Percentiles rank a stretch among this genome's conserved stretches.
Conservation (phyloP, 371 early-diverging fungal genomes). For the Mucor saturninus region DNA sequence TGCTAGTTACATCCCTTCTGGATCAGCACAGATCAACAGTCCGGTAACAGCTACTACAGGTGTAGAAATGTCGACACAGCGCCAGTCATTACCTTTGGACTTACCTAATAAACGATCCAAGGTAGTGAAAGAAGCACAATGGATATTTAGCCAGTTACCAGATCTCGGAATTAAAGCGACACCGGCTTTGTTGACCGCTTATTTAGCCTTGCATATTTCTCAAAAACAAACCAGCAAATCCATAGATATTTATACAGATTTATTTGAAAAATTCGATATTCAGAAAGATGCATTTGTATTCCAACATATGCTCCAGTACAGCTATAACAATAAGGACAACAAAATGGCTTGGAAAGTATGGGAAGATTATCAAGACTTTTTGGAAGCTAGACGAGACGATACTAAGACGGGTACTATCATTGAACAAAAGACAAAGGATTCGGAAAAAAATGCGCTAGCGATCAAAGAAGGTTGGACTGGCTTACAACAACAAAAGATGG, state of each 20-base stretch:
- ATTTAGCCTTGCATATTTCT: conserved; percentile 60
- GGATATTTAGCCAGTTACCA: conserved; percentile 41
- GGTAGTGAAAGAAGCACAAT: conserved; percentile 50
- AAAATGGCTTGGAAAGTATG: conserved; percentile 60
- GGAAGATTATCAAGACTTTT: conserved; percentile 56
- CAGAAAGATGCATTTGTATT: conserved; percentile 64
- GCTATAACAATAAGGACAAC: conserved; percentile 52
- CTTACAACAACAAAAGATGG: conserved; percentile 36
- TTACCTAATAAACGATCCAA: conserved; percentile 45
- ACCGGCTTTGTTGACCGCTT: conserved; percentile 63
- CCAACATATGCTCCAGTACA: conserved; percentile 51
- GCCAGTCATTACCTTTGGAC: conserved; percentile 29
- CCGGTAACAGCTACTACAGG: conserved; percentile 1
- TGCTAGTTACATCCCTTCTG: conserved; percentile 49
- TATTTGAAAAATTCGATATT: conserved; percentile 48
- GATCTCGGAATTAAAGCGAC: conserved; percentile 43
- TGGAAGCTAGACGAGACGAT: conserved; percentile 33
- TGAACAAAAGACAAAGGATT: conserved; percentile 25
- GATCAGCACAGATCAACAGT: conserved; percentile 1
- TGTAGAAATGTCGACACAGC: conserved; percentile 9
- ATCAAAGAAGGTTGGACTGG: conserved; percentile 47
- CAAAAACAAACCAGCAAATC: conserved; percentile 51
- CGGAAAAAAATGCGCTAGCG: conserved; percentile 15
- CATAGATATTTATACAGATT: conserved; percentile 50
- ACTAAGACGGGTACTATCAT: neutral